Evolutionary conservation across 306 rosid species (phyloP).

Genomic region (Herpetospermum pedunculosum): DNA sequence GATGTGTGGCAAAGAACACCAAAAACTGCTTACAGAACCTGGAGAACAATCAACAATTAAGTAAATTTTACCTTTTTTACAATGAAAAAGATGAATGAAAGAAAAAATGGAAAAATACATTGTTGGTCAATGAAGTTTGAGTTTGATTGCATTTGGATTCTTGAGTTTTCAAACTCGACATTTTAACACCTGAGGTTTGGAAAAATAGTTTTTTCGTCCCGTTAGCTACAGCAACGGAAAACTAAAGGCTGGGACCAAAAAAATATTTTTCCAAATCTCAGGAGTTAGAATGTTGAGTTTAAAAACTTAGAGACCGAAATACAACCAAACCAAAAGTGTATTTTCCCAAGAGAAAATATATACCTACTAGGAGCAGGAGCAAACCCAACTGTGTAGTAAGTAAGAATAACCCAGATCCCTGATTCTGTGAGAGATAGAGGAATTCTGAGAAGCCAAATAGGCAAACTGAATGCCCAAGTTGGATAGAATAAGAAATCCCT

Average conservation of each 20-base stretch:
- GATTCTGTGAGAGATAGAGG: conserved; percentile 63
- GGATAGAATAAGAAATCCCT: conserved; percentile 69
- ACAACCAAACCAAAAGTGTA: too few species aligned
- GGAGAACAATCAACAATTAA: not conserved
- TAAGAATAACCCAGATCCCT: conserved; percentile 50
- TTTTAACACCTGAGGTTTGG: too few species aligned
- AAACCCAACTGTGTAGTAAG: conserved; percentile 71
- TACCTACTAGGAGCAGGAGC: conserved; percentile 75
- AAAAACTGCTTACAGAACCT: conserved; percentile 74
- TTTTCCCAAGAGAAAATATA: too few species aligned
- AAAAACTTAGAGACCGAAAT: too few species aligned
- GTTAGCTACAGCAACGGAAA: too few species aligned
- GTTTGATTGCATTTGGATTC: too few species aligned
- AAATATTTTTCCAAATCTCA: too few species aligned
- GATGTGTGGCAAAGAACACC: conserved; percentile 75
- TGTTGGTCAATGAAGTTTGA: too few species aligned
- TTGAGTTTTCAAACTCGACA: too few species aligned
- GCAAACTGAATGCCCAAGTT: conserved; percentile 68
- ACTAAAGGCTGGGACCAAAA: too few species aligned
- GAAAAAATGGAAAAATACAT: not conserved
- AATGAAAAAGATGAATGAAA: not conserved
- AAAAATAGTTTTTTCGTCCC: too few species aligned
- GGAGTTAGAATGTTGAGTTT: too few species aligned
- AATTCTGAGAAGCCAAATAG: conserved; percentile 65
- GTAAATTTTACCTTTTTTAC: not conserved